A percentile compares a stretch with the other conserved stretches of the same genome.
These are phyloP conservation scores for Papiliotrema flavescens DNA, from an alignment of 1,284 basidiomycete genomes.

Conservation along the genomic window DNA sequence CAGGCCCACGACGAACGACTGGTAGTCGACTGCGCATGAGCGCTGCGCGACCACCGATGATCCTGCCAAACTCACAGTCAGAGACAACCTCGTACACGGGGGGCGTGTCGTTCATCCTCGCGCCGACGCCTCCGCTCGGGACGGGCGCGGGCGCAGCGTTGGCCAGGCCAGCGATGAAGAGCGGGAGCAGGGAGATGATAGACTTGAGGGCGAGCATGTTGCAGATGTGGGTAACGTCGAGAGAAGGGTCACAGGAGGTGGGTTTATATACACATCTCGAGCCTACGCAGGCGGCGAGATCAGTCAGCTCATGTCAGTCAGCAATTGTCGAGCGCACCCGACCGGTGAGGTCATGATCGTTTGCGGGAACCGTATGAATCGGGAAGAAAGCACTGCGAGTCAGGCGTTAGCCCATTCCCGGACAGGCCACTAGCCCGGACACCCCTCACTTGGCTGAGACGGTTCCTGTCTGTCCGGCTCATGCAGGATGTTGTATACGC, in stretches of 20 bases:
- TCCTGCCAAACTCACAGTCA: conserved; percentile 47
- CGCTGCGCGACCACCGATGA: not conserved
- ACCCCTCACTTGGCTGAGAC: too few species aligned
- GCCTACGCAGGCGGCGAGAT: too few species aligned
- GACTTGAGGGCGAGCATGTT: not conserved
- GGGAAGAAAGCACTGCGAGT: too few species aligned
- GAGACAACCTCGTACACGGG: conserved; percentile 55
- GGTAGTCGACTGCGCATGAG: conserved; percentile 54
- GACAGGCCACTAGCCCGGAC: too few species aligned
- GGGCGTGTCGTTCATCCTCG: conserved; percentile 48
- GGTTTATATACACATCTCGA: too few species aligned
- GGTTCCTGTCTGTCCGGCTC: too few species aligned
- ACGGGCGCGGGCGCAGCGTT: conserved; percentile 30
- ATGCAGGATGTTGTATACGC: too few species aligned
- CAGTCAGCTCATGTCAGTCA: too few species aligned
- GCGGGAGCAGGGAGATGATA: not conserved
- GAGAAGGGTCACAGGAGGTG: not conserved
- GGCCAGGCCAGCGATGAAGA: not conserved
- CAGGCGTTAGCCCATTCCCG: too few species aligned
- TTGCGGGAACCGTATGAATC: too few species aligned
- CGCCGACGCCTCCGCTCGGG: conserved; percentile 51
- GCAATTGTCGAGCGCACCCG: too few species aligned
- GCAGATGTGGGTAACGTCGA: not conserved
- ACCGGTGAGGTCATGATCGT: too few species aligned
- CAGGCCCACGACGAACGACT: conserved; percentile 58